These are phyloP conservation scores for Candida boidinii DNA, from an alignment of 805 yeast genomes.

Conservation along the genomic window DNA sequence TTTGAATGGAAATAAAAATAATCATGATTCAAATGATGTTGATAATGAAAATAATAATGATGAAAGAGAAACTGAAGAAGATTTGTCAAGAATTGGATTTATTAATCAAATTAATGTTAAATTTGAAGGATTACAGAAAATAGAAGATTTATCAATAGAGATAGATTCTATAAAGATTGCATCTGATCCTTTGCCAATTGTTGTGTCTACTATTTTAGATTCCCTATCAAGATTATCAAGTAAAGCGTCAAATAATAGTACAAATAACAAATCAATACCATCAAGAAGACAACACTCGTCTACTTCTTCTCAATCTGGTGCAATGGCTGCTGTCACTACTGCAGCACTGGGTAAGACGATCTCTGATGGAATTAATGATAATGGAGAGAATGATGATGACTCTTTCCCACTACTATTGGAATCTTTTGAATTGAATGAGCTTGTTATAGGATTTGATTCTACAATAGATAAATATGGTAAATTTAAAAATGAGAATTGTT, in stretches of 20 bases:
- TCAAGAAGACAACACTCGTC: too few relatives aligned
- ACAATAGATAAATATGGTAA: constrained; percentile 32
- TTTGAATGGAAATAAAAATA: too few relatives aligned
- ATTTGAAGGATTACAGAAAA: constrained; percentile 37
- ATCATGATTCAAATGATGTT: too few relatives aligned
- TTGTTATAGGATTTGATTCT: constrained; percentile 38
- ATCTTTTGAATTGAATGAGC: constrained; percentile 27
- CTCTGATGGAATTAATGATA: too few relatives aligned
- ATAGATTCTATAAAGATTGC: constrained; percentile 35
- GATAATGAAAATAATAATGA: too few relatives aligned
- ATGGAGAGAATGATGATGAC: background rate
- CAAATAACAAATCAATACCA: too few relatives aligned
- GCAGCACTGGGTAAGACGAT: too few relatives aligned
- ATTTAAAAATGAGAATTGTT: constrained; percentile 28
- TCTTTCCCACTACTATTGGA: constrained; percentile 23
- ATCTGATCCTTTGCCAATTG: constrained; percentile 33
- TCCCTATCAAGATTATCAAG: constrained; percentile 13
- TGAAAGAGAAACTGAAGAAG: too few relatives aligned
- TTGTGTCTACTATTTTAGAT: constrained; percentile 27
- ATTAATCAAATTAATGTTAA: constrained; percentile 30
- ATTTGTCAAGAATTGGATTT: constrained; percentile 18
- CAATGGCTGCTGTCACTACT: too few relatives aligned
- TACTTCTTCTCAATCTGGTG: too few relatives aligned
- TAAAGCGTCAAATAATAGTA: too few relatives aligned
- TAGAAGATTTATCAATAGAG: constrained; percentile 28